Evolutionary conservation across 2,329 filamentous ascomycete genomes (phyloP), one percentile per base, ranked within the genome.

Genomic region (Botrytis aclada): DNA sequence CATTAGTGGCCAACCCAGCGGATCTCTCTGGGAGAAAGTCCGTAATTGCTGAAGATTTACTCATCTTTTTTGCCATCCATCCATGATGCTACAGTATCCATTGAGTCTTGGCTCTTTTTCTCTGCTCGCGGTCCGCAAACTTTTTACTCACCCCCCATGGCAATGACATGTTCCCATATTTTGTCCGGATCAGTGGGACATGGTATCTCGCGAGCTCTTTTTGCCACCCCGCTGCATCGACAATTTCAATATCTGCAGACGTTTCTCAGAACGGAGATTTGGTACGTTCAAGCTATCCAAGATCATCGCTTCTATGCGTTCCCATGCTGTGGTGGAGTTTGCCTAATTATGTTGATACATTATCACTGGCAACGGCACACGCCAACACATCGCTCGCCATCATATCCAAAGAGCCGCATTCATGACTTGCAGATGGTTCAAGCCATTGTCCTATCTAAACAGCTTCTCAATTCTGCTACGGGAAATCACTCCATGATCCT

Each of bases 371-470:
- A 88, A 89, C 87, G 87, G 91, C 87, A 86, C 86, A 90, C 91
- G 93, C 93, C 94, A 97, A 87, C 93, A 92, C 94, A 97, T 94
- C 93, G 93, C 81, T 84, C 69, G 32, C 89, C 88, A 88, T 87
- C 76, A 81, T 78, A 60, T 72, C 62, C 51, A 72, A 86, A 89
- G 88, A 89, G 88, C 88, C 88, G 88, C 88, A 90, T 32, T 88
- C 77, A 80, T 79, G 76, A 78, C 80, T 79, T 81, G 79, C 80
- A 78, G 78, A 74, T 80, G 73, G 72, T 75, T 79, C 77, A 75
- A 77, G 73, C 80, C 78, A 82, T 81, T 80, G 81, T 82, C 82
- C 81, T 82, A 80, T 83, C 82, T 82, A 78, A 78, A 78, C 73
- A 74, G 74, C 75, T 74, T 74, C 75, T 78, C 75, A 76, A 77